Evolutionary conservation across 2,329 filamentous ascomycete genomes (phyloP), one percentile per base, ranked within the genome.

Genomic region (Fusarium sp.): DNA sequence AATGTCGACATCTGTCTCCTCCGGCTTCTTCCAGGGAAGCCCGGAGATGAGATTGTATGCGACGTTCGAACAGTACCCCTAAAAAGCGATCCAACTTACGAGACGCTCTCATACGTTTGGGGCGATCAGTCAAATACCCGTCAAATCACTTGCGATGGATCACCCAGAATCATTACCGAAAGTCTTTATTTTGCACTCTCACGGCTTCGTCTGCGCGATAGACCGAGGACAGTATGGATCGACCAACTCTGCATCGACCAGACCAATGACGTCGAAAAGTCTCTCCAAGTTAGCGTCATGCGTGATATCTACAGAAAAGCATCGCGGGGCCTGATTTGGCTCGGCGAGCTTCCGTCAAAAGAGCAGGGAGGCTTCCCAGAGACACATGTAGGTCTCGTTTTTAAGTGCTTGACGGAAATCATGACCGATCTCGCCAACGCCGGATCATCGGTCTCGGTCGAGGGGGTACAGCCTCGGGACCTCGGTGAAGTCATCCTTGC

Each of bases 221-320:
- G 14, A 7, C 35, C 44, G 1, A 22, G 67, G 14, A 58, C 59
- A 2, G n/a, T 70, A 8, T 70, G 67, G 67, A 61, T 57, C 12
- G 64, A 70, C 10, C 64, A 65, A 5, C 31, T 70, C 5, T 70
- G 67, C 20, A 70, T 70, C 46, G 62, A 70, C 31, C 67, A 70
- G 14, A 40, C 33, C 16, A 56, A 69, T 16, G 46, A 62, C 14
- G 24, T n/a, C 14, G 67, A 69, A 36, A 62, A 62, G 7, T 55
- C 57, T 11, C 14, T 16, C 4, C 67, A 69, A 40, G 67, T 69
- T 17, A 29, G 42, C 36, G 35, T 69, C 8, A 69, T 69, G 67
- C 60, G 51, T 7, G 27, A 59, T n/a, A 69, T 69, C 1, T 69
- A 69, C 22, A 66, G 53, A 17, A 61, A 57, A 12, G 24, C 66